phyloP scores from a whole-genome alignment of 2,329 filamentous ascomycete species.

The Calonectria hongkongensis region DNA sequence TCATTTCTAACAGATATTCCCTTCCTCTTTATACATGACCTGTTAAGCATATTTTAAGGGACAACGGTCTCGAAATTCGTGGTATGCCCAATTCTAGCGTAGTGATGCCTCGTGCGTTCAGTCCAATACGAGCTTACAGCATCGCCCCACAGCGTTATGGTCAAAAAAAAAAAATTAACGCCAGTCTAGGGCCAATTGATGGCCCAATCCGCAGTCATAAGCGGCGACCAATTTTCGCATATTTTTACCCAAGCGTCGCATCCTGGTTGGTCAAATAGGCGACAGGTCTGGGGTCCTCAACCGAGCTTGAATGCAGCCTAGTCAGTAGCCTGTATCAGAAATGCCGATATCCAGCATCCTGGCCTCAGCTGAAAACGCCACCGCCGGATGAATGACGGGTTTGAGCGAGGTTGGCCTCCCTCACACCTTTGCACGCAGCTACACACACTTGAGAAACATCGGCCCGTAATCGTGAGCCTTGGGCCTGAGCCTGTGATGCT shows the following conservation, averaged over 20 bases:
- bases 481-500: background rate
- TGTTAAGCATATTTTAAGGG: conserved; percentile 12
- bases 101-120: background rate
- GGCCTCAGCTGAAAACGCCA: conserved; percentile 21
- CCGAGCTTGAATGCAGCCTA: background rate
- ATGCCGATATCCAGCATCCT: background rate
- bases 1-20: background rate
- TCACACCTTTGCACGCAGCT: background rate
- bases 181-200: conserved; percentile 9
- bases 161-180: background rate
- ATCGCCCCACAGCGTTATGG: background rate
- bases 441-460: background rate
- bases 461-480: background rate
- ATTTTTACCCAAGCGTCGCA: background rate
- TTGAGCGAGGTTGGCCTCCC: background rate
- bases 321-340: conserved; percentile 14
- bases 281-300: background rate
- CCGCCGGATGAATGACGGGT: conserved; percentile 3
- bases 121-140: conserved; percentile 8
- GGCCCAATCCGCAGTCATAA: background rate
- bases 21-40: background rate
- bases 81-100: conserved; percentile 7
- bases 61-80: background rate
- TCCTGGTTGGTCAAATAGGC: conserved; percentile 1
- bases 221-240: conserved; percentile 3